Base-by-base conservation (phyloP, 257 asterid genomes). In the Penstemon eatonii region DNA sequence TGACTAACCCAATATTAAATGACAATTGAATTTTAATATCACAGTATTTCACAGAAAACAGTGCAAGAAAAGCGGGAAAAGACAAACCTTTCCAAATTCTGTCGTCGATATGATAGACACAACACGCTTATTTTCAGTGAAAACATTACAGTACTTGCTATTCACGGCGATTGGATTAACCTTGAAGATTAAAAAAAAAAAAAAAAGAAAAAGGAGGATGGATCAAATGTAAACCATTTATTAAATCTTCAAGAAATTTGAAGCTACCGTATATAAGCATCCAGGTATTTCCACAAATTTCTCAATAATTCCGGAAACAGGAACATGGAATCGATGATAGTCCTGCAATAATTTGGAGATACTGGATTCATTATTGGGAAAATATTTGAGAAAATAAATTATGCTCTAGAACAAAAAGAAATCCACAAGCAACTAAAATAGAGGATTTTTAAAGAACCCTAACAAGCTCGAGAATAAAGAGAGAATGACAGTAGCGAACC, bases 151-250 rank as follows among this genome's bases (percentile, higher is more conserved):
- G 73, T 94, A 94, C 85, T 94, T 89, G 96, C 99, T 94, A 74
- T 94, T 94, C 76, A 94, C 99, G 12, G 99, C 99, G 77, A 94
- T 91, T 65, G 99, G 99, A 71, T 94, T 94, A 60, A 94, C 99
- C 99, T 93, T 66, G 80, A 82, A 73, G 63, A 63, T 19, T 60
- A 47, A 65, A 25, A 25, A 63, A 33, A 25, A 60, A 19, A 43
- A 78, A 60, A 71, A 42, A 72, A 51, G n/a, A 73, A 56, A 68
- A 72, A 56, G 19, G 43, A 66, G 82, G 67, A 76, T 46, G 60
- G 50, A 42, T 79, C 65, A 60, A 67, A 63, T 42, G 62, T 49
- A 73, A 77, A 45, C 60, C 25, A 62, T 25, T 13, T 55, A 66
- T 67, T 54, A 58, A 36, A 81, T 38, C 42, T 70, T 11, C 59